A percentile compares a stretch with the other conserved stretches of the same genome.
These are phyloP conservation scores for Eimeria falciformis DNA, from an alignment of 169 alveolate species.

Conservation along the genomic window DNA sequence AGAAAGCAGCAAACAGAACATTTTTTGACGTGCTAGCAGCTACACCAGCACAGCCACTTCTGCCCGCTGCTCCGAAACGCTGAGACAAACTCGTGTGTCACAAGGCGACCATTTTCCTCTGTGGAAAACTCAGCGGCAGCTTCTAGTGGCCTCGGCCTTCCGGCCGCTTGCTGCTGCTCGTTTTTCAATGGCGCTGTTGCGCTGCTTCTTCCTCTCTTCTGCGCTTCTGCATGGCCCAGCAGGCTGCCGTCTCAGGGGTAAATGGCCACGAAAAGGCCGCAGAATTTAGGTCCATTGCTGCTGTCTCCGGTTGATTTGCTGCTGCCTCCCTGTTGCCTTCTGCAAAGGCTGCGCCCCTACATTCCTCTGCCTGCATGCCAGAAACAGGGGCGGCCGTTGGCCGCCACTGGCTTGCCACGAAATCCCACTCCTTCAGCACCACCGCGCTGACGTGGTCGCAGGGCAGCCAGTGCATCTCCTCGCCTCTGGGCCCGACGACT, in stretches of 20 bases:
- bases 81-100: too few species aligned
- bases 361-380: background rate
- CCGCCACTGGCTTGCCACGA: background rate
- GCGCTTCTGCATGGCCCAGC: background rate
- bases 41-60: too few species aligned
- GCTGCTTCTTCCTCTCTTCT: background rate
- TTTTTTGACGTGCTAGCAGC: too few species aligned
- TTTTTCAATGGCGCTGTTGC: background rate
- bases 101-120: too few species aligned
- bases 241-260: background rate
- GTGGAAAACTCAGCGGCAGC: too few species aligned
- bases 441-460: constrained; percentile 8
- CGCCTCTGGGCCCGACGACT: constrained; percentile 24
- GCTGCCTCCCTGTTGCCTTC: background rate
- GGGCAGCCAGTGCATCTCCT: constrained; percentile 26
- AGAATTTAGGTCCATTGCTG: background rate
- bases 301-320: background rate
- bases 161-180: background rate
- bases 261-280: background rate
- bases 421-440: constrained; percentile 17
- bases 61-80: too few species aligned
- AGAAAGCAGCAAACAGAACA: too few species aligned
- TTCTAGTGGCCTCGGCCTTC: too few species aligned
- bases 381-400: background rate
- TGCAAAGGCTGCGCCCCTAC: too few species aligned